Percentiles rank a stretch among this genome's conserved stretches.
Conservation (phyloP, 345 rosid species). For the Physaria fendleri region DNA sequence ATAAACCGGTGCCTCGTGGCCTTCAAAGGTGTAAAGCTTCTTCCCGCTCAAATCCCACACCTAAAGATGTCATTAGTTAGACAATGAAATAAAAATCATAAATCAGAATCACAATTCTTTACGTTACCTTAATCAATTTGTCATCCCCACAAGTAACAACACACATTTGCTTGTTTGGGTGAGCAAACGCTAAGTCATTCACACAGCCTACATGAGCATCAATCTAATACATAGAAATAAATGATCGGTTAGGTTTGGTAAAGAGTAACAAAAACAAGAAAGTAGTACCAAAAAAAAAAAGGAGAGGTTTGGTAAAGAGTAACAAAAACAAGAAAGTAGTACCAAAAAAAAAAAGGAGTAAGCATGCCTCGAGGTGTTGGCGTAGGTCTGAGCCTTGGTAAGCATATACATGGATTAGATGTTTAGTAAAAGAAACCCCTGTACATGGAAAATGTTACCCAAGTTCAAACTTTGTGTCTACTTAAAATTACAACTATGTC, state of each 20-base stretch:
- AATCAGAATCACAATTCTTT: neutral
- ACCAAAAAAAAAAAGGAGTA: neutral
- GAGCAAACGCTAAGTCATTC: conserved; percentile 66
- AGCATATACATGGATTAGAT: conserved; percentile 60
- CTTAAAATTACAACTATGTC: neutral
- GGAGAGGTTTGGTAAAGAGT: neutral
- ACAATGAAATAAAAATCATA: neutral
- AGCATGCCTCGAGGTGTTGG: conserved; percentile 56
- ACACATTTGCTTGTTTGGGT: conserved; percentile 40
- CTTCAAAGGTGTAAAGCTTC: conserved; percentile 55
- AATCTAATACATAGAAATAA: conserved; percentile 38
- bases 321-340: neutral
- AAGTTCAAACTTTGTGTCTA: conserved; percentile 19
- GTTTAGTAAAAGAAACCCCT: conserved; percentile 74
- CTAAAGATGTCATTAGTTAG: conserved; percentile 20
- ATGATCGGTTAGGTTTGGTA: neutral
- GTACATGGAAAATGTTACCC: conserved; percentile 14
- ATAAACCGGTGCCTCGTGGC: conserved; percentile 66
- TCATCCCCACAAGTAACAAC: conserved; percentile 84
- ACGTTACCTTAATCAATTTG: conserved; percentile 59
- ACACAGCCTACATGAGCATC: conserved; percentile 75
- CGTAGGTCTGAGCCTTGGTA: conserved; percentile 51
- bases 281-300: too few relatives aligned
- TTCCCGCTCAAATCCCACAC: conserved; percentile 64
- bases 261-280: neutral